Base-by-base conservation (phyloP, 2,329 filamentous ascomycete genomes). In the Hysterium pulicare region DNA sequence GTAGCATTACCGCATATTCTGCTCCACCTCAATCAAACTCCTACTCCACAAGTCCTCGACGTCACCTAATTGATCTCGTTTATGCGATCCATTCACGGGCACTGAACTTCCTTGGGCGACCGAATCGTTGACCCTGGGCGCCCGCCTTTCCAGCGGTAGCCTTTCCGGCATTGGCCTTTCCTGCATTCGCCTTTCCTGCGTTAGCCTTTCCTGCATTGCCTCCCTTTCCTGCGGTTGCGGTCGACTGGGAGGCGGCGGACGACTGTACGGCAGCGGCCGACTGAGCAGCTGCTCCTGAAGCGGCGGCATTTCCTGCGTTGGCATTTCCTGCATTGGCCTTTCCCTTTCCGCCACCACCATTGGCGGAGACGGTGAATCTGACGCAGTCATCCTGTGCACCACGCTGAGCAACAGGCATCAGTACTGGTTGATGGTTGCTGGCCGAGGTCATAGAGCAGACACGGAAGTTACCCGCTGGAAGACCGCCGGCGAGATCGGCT, bases 351-450 rank as follows among this genome's bases (percentile, higher is more conserved):
- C 40, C 43, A 36, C 11, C 21, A 21, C 19, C 17, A 11, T 26
- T 24, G 8, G 17, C 42, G 31, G 41, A 47, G 28, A 78, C 72
- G 35, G 66, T 70, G 55, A 78, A 78, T 45, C 70, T 69, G 17
- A 67, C 65, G 50, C 75, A 78, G 48, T 78, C 75, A 52, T 79
- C 76, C 55, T 78, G 75, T 4, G 72, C 62, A 35, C 76, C 76
- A 49, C 75, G 69, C 59, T 78, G 73, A 41, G 76, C 75, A 38
- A 78, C 66, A 21, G 77, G 77, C 77, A 81, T 81, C 19, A 77
- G 53, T 2, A 80, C 77, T 11, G 76, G 76, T 59, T 79, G 77
- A 61, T 79, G 76, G 54, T 78, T 79, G 46, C 59, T 62, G 3
- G 74, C 65, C 1, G 73, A 68, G 17, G 71, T 71, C 66, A 79